These are phyloP conservation scores for Leptodermis oblonga DNA, from an alignment of 257 asterid genomes.

Conservation along the genomic window DNA sequence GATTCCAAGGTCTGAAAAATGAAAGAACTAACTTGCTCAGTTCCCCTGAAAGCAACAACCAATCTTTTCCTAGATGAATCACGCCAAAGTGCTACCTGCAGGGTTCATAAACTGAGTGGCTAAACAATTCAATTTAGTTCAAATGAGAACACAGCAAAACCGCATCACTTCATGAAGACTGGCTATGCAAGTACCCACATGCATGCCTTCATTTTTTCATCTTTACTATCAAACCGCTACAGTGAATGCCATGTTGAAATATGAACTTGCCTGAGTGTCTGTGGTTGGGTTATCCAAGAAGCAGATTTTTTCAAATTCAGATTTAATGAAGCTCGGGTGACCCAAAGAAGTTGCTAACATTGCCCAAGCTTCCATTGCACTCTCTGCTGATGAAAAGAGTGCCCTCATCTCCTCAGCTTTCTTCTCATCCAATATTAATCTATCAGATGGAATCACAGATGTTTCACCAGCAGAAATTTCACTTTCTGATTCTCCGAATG, in stretches of 20 bases:
- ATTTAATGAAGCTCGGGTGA: constrained; percentile 88
- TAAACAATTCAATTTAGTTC: neutral
- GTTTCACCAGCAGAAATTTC: constrained; percentile 26
- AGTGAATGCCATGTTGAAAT: neutral
- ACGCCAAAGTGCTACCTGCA: constrained; percentile 95
- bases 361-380: constrained; percentile 99
- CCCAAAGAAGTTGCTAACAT: constrained; percentile 93
- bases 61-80: constrained; percentile 70
- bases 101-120: constrained; percentile 21
- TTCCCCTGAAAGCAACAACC: constrained; percentile 97
- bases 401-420: constrained; percentile 94
- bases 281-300: constrained; percentile 84
- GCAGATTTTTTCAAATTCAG: constrained; percentile 90
- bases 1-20: neutral
- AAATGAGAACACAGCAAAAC: neutral
- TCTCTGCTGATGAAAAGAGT: constrained; percentile 90
- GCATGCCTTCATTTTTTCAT: neutral
- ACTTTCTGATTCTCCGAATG: constrained; percentile 27
- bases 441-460: constrained; percentile 29
- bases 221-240: neutral
- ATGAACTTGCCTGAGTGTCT: constrained; percentile 80
- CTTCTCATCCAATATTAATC: constrained; percentile 56
- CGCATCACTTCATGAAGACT: neutral
- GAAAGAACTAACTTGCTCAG: constrained; percentile 75
- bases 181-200: neutral